Evolutionary conservation across 2,329 filamentous ascomycete genomes (phyloP), one percentile per base, ranked within the genome.

Genomic region (Elsinoe fawcettii): DNA sequence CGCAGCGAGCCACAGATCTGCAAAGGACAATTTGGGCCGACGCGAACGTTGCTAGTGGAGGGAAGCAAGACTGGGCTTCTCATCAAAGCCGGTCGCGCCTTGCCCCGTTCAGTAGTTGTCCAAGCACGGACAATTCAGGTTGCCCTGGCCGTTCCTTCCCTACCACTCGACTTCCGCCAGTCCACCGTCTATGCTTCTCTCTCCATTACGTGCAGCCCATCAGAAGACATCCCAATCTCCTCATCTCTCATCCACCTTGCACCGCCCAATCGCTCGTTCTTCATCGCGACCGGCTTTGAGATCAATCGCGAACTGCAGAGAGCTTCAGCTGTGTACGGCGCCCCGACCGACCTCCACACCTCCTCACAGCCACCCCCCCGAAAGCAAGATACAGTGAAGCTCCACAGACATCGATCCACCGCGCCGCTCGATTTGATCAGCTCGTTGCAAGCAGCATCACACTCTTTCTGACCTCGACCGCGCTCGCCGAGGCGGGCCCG

Each of bases 401-500:
- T 49, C 44, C 44, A 25, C 22, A 25, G 4, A 25, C 7, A 25
- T 30, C 22, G 8, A 25, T 54, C 34, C 23, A 36, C 25, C 43
- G 20, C 51, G 30, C 25, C 41, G 20, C 32, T n/a, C 32, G 5
- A 30, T 30, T 30, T 30, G 27, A 30, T 30, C 27, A 30, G 27
- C 27, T 20, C 36, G 34, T 23, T 23, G 39, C 57, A 23, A 44
- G 36, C 36, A 39, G 23, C 55, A 30, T 39, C 30, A 22, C 32
- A 23, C 30, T 34, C 32, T 53, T 53, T 27, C 30, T 25, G 32
- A 18, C 12, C 18, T 37, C 49, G 32, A 25, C 41, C 47, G 55
- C 36, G 54, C 54, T 56, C 54, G 54, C 54, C 54, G 23, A 34
- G 54, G 54, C 54, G 54, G 54, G 54, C 54, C 18, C 30, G 41